Conservation (phyloP, 2,329 filamentous ascomycete species). For the Macrophomina pseudophaseolina region DNA sequence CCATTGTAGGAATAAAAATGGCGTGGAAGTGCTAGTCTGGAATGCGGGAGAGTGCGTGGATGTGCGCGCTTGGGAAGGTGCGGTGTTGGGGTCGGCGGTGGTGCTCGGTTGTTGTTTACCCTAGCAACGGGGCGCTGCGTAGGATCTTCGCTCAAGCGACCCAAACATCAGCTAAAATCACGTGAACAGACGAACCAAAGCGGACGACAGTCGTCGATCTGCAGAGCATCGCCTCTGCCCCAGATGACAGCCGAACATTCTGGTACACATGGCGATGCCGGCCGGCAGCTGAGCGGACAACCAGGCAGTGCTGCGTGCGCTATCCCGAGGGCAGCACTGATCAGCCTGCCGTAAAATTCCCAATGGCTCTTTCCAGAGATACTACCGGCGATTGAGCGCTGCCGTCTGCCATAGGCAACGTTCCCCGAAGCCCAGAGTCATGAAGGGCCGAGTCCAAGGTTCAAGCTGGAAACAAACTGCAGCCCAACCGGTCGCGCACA, state of each 20-base stretch:
- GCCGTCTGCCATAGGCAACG: not conserved
- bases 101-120: slow-evolving; percentile 11
- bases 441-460: slow-evolving; percentile 5
- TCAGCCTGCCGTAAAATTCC: not conserved
- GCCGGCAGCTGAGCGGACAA: not conserved
- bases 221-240: not conserved
- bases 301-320: not conserved
- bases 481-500: slow-evolving; percentile 11
- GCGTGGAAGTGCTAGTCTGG: slow-evolving; percentile 4
- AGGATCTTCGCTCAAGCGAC: no score
- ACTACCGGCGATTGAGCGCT: not conserved
- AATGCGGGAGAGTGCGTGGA: not conserved
- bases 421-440: not conserved
- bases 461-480: slow-evolving; percentile 7
- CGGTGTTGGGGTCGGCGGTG: not conserved
- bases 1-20: slow-evolving; percentile 27
- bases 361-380: not conserved
- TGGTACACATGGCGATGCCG: not conserved
- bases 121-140: not conserved
- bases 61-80: slow-evolving; percentile 26
- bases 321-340: not conserved
- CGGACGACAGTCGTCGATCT: not conserved
- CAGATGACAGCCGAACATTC: not conserved
- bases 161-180: not conserved
- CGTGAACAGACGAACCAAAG: not conserved